These are phyloP conservation scores for Lactarius vividus DNA, from an alignment of 768 basidiomycete species.

Conservation along the genomic window DNA sequence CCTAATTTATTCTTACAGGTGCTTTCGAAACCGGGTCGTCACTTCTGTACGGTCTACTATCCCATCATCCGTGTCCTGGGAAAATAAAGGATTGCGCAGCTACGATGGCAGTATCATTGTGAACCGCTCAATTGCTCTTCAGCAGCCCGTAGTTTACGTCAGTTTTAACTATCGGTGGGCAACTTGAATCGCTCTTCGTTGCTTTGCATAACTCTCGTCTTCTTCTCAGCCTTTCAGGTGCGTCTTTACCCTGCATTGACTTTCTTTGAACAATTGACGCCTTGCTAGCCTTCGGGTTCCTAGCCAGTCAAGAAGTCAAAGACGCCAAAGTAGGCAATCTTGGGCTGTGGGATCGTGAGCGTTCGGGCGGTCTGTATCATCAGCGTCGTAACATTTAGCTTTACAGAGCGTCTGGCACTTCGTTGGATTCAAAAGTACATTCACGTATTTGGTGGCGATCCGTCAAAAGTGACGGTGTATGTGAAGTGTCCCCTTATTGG, in stretches of 20 bases:
- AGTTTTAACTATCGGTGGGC: conserved; percentile 31
- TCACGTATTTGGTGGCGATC: conserved; percentile 59
- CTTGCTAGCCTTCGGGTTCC: conserved; percentile 46
- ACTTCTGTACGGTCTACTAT: too few species aligned
- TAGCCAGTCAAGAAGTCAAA: conserved; percentile 50
- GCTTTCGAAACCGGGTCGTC: too few species aligned
- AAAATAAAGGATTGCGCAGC: background rate
- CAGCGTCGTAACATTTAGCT: background rate
- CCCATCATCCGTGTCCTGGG: too few species aligned
- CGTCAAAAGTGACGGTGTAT: conserved; percentile 54
- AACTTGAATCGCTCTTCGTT: background rate
- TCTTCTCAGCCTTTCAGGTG: conserved; percentile 14
- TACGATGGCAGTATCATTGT: conserved; percentile 24
- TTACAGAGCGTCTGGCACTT: conserved; percentile 52
- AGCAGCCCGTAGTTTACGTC: conserved; percentile 31
- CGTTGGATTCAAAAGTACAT: conserved; percentile 69
- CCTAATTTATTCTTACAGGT: too few species aligned
- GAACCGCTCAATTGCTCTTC: conserved; percentile 27
- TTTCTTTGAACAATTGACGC: background rate
- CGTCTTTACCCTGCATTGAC: background rate
- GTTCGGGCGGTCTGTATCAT: background rate
- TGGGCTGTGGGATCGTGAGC: conserved; percentile 60
- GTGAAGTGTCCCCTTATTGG: conserved; percentile 27
- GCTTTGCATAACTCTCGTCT: too few species aligned
- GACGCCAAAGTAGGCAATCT: conserved; percentile 56